phyloP scores from a whole-genome alignment of 228 moss, liverwort and hornwort genomes.

The Sphagnum magellanicum region DNA sequence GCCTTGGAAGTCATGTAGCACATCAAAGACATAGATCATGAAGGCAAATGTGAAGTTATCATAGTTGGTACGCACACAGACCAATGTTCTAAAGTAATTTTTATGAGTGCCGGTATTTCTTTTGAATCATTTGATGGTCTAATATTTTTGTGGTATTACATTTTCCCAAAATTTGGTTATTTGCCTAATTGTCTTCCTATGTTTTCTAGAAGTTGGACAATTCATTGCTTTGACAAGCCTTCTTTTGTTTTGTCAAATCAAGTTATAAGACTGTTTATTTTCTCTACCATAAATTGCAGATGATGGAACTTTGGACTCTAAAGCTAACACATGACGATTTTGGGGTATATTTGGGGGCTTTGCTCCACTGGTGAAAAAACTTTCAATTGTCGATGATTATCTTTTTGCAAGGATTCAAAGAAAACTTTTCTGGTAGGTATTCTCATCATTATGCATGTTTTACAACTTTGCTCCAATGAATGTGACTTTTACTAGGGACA shows the following conservation, averaged over 20 bases:
- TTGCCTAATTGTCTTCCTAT: too few species aligned
- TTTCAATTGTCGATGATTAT: constrained; percentile 24
- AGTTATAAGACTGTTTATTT: neutral
- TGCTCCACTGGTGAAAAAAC: constrained; percentile 78
- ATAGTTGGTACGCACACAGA: constrained; percentile 36
- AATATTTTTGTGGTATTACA: too few species aligned
- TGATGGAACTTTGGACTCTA: constrained; percentile 84
- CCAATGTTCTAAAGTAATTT: too few species aligned
- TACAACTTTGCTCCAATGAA: neutral
- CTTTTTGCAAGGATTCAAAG: constrained; percentile 16
- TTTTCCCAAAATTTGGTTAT: too few species aligned
- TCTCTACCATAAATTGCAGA: constrained; percentile 27
- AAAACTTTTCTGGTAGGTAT: constrained; percentile 65
- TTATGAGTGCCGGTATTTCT: too few species aligned
- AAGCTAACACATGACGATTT: constrained; percentile 85
- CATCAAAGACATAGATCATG: constrained; percentile 72
- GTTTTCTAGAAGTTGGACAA: neutral
- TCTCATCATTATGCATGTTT: neutral
- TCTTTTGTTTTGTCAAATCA: neutral
- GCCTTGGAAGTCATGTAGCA: constrained; percentile 82
- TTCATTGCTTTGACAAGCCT: neutral
- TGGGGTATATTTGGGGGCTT: constrained; percentile 92
- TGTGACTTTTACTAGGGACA: neutral
- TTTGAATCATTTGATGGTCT: too few species aligned
- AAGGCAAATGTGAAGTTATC: constrained; percentile 65